Evolutionary conservation across 176 grass and related monocot genomes (phyloP).

Genomic region (Carex myosuroides): DNA sequence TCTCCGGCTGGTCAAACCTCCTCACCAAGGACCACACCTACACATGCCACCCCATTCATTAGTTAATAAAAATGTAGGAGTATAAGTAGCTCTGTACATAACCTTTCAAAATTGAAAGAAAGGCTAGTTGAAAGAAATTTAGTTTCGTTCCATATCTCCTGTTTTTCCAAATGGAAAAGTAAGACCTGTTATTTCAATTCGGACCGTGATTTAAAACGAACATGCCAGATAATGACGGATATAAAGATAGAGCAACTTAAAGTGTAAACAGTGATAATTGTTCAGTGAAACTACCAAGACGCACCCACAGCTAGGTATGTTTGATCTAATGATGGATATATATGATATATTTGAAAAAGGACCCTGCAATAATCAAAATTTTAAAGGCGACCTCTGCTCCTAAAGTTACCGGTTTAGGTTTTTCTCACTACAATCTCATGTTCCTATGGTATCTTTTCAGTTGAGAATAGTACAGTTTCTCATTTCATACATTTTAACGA

Average conservation of each 20-base stretch:
- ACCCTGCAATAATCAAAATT: background rate
- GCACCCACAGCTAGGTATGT: background rate
- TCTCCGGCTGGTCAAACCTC: slow-evolving; percentile 92
- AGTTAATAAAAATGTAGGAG: background rate
- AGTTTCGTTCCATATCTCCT: background rate
- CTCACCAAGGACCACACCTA: slow-evolving; percentile 98
- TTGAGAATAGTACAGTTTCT: background rate
- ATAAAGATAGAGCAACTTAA: background rate
- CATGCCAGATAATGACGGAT: too few relatives aligned
- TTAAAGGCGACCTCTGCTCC: background rate
- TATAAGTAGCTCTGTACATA: background rate
- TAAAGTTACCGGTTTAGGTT: background rate
- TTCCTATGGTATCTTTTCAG: background rate
- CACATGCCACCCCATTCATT: background rate
- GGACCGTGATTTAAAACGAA: too few relatives aligned
- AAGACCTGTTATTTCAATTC: too few relatives aligned
- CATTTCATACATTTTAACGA: background rate
- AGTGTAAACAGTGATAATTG: too few relatives aligned
- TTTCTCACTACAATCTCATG: background rate
- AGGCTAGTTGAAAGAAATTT: background rate
- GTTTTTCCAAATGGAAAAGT: background rate
- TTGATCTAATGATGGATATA: background rate
- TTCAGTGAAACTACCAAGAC: background rate
- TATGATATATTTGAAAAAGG: background rate
- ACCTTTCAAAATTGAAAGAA: background rate